Evolutionary conservation across 108 stramenopile genomes (phyloP), one percentile per base, ranked within the genome.

Genomic region (Cyclotella sp.): DNA sequence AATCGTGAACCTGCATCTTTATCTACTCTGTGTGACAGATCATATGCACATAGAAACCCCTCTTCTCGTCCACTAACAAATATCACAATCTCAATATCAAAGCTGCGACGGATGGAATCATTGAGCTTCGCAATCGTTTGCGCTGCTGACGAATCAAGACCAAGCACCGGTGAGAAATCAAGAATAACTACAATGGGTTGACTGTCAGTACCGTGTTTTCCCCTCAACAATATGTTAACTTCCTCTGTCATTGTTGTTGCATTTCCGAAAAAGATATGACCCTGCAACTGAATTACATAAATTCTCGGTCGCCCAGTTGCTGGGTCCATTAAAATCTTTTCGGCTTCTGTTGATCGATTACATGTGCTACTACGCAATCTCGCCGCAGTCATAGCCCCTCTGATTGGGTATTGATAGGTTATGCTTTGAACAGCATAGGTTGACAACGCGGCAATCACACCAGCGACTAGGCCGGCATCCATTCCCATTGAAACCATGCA

Each of bases 401-500:
- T 73, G 63, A 94, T 87, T 14, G 88, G 89, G 28, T 87, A 68
- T 42, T 86, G 79, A 54, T 93, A 81, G 0, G 81, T 71, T 8
- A 87, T 76, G 18, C 74, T 78, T 63, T 93, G 88, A 16, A 87
- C 75, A 24, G 77, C 34, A 34, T 34, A 34, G 34, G 34, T 34
- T 2, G 34, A 34, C 34, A 34, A 34, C 6, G 34, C 34, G 34
- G 34, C 34, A 34, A 34, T 34, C 34, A 88, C 70, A 43, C 93
- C 93, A 29, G 89, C 89, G 9, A 89, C 66, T 58, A 95, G 72
- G 9, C 89, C 94, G 3, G 83, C 81, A 39, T 72, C 79, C 91
- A 95, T 92, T 39, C 94, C 94, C 15, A 78, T 73, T n/a, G 76
- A 9, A 13, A 83, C 78, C 94, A 95, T 95, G 63, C 87, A 81